Base-by-base conservation (phyloP, 495 filamentous ascomycete species). In the Neurospora hispaniola region DNA sequence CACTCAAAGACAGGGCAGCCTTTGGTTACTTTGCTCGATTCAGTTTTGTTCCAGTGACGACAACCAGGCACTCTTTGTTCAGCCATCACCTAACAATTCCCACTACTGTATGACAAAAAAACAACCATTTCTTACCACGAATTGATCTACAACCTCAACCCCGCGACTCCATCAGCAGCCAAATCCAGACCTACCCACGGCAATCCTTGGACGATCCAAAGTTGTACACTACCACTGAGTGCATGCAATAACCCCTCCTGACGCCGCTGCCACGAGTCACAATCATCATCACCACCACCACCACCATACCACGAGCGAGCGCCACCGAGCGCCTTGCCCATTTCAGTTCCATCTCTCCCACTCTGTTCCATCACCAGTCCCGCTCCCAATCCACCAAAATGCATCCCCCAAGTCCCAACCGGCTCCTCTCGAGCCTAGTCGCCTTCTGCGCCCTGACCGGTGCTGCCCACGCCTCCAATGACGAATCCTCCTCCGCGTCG, bases 381-480 rank as follows among this genome's bases (percentile, higher is more conserved):
- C 66, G 2, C 39, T 39, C 11, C 39, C 66, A 46, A 39, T 8
- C 31, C 71, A 14, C 38, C 31, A 76, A 20, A 39, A 81, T 81
- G 78, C 73, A 77, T 75, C 44, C 74, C 5, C 75, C 38, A 74
- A 46, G 1, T 10, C 59, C 77, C 2, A 70, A 69, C 3, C 69
- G 35, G 39, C 44, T 71, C 46, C 38, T 66, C 12, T 35, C 76
- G 1, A 42, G 78, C 70, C 69, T 79, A 14, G 74, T 59, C 5
- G 70, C 75, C 23, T 38, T 80, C 44, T 73, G 74, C 39, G 75
- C 75, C 1, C 71, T 79, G 6, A 73, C 48, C 2, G 35, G 74
- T 42, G 68, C 75, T 12, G 73, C 70, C 2, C 42, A 23, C 23
- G 79, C 78, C 42, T 76, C 74, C 2, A 72, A 78, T 14, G 62